Conservation (phyloP, 768 basidiomycete genomes). For the Neoboletus magnificus region DNA sequence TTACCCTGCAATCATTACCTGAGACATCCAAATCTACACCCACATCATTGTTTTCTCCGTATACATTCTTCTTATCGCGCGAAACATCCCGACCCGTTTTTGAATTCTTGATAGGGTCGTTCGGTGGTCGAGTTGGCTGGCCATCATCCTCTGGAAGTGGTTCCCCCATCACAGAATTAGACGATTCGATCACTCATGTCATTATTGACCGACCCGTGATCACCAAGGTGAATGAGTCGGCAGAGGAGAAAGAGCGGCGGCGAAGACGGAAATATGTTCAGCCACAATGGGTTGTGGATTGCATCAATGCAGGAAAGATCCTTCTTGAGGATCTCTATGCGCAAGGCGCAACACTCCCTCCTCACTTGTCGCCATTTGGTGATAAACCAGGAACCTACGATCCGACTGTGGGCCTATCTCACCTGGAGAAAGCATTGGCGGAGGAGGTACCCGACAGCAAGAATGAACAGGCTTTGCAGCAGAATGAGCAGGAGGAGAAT, state of each 20-base stretch:
- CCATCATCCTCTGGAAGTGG: conserved; percentile 75
- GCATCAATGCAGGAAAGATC: conserved; percentile 83
- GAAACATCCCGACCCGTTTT: conserved; percentile 90
- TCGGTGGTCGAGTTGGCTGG: conserved; percentile 93
- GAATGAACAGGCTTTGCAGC: conserved; percentile 24
- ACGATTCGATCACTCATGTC: conserved; percentile 89
- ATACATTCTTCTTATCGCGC: conserved; percentile 90
- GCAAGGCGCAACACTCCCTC: conserved; percentile 84
- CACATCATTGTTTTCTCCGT: conserved; percentile 74
- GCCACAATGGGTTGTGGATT: conserved; percentile 98
- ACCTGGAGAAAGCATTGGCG: conserved; percentile 19
- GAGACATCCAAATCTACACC: conserved; percentile 55
- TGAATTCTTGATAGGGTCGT: conserved; percentile 90
- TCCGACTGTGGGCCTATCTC: conserved; percentile 42
- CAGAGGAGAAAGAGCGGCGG: conserved; percentile 58
- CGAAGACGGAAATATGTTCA: conserved; percentile 83
- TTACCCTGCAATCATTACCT: conserved; percentile 66
- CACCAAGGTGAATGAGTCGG: conserved; percentile 45
- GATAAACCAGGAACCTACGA: conserved; percentile 76
- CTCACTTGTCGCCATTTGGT: conserved; percentile 95
- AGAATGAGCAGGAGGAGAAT: conserved; percentile 21
- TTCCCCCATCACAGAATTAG: conserved; percentile 73
- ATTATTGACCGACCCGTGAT: conserved; percentile 85
- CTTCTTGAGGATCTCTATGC: conserved; percentile 82
- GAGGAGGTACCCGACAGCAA: conserved; percentile 32